These are phyloP conservation scores for Phaeolepiota aurea DNA, from an alignment of 768 basidiomycete genomes.

Conservation along the genomic window DNA sequence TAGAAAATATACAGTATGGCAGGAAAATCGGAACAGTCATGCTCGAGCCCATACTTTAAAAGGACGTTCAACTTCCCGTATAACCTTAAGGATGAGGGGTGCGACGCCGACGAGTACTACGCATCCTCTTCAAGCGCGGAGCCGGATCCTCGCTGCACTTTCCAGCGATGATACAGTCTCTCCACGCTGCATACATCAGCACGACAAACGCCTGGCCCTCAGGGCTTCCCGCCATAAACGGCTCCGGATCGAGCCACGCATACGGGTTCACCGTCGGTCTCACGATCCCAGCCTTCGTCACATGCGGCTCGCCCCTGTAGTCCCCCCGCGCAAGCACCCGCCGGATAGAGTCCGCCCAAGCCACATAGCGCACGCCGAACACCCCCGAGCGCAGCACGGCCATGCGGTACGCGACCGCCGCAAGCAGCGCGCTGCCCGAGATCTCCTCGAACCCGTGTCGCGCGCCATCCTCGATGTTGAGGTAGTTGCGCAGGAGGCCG, in stretches of 20 bases:
- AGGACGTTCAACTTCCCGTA: too few species aligned
- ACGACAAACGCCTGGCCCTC: conserved; percentile 24
- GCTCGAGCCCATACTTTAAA: too few species aligned
- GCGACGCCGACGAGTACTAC: too few species aligned
- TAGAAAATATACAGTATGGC: too few species aligned
- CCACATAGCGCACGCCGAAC: conserved; percentile 20
- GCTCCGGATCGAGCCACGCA: conserved; percentile 14
- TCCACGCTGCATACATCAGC: conserved; percentile 24
- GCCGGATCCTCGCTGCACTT: too few species aligned
- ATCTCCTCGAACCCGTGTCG: conserved; percentile 34
- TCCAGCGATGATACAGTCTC: conserved; percentile 21
- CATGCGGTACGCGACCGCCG: conserved; percentile 31
- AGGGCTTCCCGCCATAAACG: conserved; percentile 21
- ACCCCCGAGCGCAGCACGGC: conserved; percentile 22
- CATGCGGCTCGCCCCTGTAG: conserved; percentile 11
- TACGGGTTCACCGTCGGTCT: conserved; percentile 24
- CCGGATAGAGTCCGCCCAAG: conserved; percentile 26
- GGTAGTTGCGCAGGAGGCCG: conserved; percentile 34
- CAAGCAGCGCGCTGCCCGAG: conserved; percentile 31
- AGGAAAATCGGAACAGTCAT: too few species aligned
- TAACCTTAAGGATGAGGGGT: too few species aligned
- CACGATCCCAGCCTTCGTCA: conserved; percentile 16
- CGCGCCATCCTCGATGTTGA: conserved; percentile 16
- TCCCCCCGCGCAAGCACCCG: conserved; percentile 12
- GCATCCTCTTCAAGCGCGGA: too few species aligned